A percentile compares a stretch with the other conserved stretches of the same genome.
phyloP scores from a whole-genome alignment of 2,329 filamentous ascomycete genomes.

The Tolypocladium album region DNA sequence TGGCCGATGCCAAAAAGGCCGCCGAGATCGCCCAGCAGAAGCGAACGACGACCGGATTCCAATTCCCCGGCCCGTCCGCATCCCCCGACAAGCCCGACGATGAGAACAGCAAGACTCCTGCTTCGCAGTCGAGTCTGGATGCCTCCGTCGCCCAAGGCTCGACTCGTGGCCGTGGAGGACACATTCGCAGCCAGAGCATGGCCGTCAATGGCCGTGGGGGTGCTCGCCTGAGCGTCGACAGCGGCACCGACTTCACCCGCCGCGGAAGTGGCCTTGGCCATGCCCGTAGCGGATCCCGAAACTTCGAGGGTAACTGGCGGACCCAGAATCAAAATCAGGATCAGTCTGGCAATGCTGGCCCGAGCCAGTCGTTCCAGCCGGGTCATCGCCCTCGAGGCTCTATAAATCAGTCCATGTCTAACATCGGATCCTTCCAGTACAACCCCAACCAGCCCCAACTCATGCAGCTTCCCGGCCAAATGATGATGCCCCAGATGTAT shows the following conservation, averaged over 20 bases:
- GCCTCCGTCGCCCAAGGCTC: constrained; percentile 28
- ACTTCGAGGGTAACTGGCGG: constrained; percentile 98
- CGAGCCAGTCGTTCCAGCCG: constrained; percentile 72
- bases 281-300: constrained; percentile 72
- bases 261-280: constrained; percentile 55
- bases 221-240: constrained; percentile 51
- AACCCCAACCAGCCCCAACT: constrained; percentile 70
- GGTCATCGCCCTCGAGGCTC: constrained; percentile 81
- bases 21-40: constrained; percentile 96
- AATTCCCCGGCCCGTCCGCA: constrained; percentile 74
- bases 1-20: constrained; percentile 95
- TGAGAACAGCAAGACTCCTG: constrained; percentile 23
- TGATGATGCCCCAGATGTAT: constrained; percentile 79
- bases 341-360: constrained; percentile 33
- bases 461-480: constrained; percentile 75
- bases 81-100: constrained; percentile 50
- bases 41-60: constrained; percentile 84
- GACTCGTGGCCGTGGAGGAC: constrained; percentile 44
- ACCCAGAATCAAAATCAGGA: constrained; percentile 63
- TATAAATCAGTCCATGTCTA: constrained; percentile 75
- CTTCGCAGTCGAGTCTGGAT: constrained; percentile 19
- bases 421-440: constrained; percentile 82
- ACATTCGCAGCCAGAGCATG: constrained; percentile 85
- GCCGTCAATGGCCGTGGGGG: constrained; percentile 64
- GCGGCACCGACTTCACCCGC: constrained; percentile 55